These are phyloP conservation scores for Colletotrichum sp. DNA, from an alignment of 2,329 filamentous ascomycete genomes.

Conservation along the genomic window DNA sequence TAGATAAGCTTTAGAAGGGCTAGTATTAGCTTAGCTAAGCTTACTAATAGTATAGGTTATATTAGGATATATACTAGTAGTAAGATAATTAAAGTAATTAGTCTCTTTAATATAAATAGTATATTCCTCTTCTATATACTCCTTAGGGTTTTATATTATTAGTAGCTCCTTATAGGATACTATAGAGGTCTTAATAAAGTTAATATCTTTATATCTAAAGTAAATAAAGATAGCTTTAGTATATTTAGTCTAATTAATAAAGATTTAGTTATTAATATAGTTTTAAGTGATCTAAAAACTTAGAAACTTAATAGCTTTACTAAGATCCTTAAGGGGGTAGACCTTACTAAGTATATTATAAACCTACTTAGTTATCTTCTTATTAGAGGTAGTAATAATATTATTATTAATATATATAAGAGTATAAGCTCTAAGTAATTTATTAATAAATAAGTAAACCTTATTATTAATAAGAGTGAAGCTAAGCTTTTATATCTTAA, in stretches of 20 bases:
- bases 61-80: background rate
- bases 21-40: background rate
- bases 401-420: background rate
- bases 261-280: background rate
- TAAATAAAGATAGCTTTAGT: background rate
- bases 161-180: background rate
- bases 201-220: background rate
- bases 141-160: background rate
- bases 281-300: background rate
- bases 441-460: background rate
- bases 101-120: background rate
- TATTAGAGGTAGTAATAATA: background rate
- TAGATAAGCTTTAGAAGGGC: background rate
- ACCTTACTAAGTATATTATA: background rate
- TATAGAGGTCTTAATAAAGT: background rate
- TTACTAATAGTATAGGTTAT: background rate
- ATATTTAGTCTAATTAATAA: background rate
- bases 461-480: background rate
- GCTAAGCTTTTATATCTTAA: too few species aligned
- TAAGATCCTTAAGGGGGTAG: background rate
- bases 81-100: background rate
- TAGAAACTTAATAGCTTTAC: background rate
- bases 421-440: background rate
- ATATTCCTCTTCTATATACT: background rate
- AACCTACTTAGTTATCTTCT: background rate